Conservation (phyloP, 2,329 filamentous ascomycete genomes). For the Fusarium redolens region DNA sequence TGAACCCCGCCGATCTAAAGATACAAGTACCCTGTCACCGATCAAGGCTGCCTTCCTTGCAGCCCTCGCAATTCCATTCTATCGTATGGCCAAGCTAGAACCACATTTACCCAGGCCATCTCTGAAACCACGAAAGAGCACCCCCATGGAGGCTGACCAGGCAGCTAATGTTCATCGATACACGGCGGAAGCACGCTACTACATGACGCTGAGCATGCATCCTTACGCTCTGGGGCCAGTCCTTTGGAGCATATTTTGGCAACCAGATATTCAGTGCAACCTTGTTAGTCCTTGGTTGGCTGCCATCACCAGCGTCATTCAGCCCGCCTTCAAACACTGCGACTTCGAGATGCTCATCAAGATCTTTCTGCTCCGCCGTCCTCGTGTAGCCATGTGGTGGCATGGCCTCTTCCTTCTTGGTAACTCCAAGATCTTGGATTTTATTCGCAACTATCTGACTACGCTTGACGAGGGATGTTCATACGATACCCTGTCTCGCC, state of each 20-base stretch:
- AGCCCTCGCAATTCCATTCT: slow-evolving; percentile 43
- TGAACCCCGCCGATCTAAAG: slow-evolving; percentile 21
- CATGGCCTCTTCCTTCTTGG: slow-evolving; percentile 45
- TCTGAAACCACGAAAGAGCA: slow-evolving; percentile 13
- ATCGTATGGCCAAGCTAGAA: slow-evolving; percentile 43
- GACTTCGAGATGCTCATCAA: slow-evolving; percentile 42
- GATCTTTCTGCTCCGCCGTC: slow-evolving; percentile 42
- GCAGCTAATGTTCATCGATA: slow-evolving; percentile 33
- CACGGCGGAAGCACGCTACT: slow-evolving; percentile 39
- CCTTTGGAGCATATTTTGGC: slow-evolving; percentile 49
- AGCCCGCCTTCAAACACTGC: slow-evolving; percentile 31
- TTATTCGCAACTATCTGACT: slow-evolving; percentile 41
- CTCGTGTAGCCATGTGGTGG: slow-evolving; percentile 46
- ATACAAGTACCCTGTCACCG: slow-evolving; percentile 29
- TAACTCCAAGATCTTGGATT: slow-evolving; percentile 31
- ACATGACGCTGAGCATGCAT: slow-evolving; percentile 50
- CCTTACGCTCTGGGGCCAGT: slow-evolving; percentile 41
- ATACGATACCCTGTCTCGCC: slow-evolving; percentile 41
- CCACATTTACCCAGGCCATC: slow-evolving; percentile 37
- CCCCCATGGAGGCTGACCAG: slow-evolving; percentile 14
- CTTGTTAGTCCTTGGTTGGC: slow-evolving; percentile 47
- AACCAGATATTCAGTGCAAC: slow-evolving; percentile 46
- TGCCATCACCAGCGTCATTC: slow-evolving; percentile 38
- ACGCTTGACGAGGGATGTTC: slow-evolving; percentile 44
- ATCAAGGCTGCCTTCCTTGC: slow-evolving; percentile 44